Evolutionary conservation across 2,329 filamentous ascomycete genomes (phyloP).

Genomic region (Fusarium annulatum): DNA sequence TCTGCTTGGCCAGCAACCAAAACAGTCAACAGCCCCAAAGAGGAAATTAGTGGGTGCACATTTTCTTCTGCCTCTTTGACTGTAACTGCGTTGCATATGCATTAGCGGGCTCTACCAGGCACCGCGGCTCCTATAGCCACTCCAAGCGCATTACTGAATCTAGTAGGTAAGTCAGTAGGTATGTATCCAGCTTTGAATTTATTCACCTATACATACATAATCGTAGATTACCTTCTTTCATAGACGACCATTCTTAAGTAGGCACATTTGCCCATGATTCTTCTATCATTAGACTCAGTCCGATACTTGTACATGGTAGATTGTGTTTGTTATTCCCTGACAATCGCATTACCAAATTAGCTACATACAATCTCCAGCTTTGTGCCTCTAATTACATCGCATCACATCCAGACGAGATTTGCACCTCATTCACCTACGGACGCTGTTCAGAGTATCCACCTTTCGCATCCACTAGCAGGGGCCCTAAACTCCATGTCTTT

Average conservation of each 20-base stretch:
- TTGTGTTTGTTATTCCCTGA: not conserved
- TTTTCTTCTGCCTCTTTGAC: not conserved
- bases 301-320: not conserved
- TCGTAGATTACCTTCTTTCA: not conserved
- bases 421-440: conserved; percentile 34
- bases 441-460: conserved; percentile 35
- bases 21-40: conserved; percentile 12
- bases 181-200: not conserved
- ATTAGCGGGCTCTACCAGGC: conserved; percentile 29
- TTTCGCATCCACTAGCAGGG: conserved; percentile 38
- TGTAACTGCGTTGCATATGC: conserved; percentile 21
- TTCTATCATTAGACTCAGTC: not conserved
- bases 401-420: conserved; percentile 43
- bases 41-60: not conserved
- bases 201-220: not conserved
- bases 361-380: conserved; percentile 4
- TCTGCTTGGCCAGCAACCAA: conserved; percentile 30
- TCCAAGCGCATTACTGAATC: conserved; percentile 1
- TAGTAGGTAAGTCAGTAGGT: no score
- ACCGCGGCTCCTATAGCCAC: conserved; percentile 13
- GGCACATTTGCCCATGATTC: not conserved
- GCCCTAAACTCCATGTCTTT: conserved; percentile 9
- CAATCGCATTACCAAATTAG: conserved; percentile 22
- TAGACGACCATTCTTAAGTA: not conserved
- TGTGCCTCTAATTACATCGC: conserved; percentile 35